Percentiles rank a stretch among this genome's conserved stretches.
These are phyloP conservation scores for Dactylellina cionopaga DNA, from an alignment of 2,329 filamentous ascomycete genomes.

Conservation along the genomic window DNA sequence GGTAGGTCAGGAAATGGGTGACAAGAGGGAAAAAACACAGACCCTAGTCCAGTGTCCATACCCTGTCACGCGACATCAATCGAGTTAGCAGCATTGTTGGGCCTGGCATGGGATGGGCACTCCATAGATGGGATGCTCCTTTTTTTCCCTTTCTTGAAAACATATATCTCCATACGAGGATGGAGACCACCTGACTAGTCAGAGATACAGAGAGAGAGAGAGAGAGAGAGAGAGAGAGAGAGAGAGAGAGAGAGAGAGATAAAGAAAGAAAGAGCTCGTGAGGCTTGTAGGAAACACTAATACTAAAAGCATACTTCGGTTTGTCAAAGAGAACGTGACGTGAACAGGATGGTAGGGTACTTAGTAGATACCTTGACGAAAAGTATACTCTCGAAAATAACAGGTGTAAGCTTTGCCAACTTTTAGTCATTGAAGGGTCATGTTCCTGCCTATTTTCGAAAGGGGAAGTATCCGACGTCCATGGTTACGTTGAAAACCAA, in stretches of 20 bases:
- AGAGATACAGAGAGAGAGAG: too few species aligned
- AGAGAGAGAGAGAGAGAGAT: too few species aligned
- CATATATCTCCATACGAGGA: conserved; percentile 17
- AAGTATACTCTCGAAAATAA: neutral
- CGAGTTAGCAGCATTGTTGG: too few species aligned
- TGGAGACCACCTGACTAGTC: conserved; percentile 41
- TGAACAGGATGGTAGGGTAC: conserved; percentile 13
- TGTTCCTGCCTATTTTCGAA: conserved; percentile 32
- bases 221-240: too few species aligned
- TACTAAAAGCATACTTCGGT: neutral
- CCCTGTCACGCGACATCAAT: conserved; percentile 4
- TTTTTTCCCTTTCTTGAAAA: too few species aligned
- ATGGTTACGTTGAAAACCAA: neutral
- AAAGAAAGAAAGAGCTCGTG: conserved; percentile 20
- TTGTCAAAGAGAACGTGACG: neutral
- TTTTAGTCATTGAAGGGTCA: conserved; percentile 13
- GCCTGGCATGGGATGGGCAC: too few species aligned
- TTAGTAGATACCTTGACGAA: neutral
- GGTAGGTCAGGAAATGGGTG: conserved; percentile 5
- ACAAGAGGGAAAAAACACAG: neutral
- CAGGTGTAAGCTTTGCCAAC: neutral
- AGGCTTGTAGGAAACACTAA: conserved; percentile 10
- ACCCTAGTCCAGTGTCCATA: neutral
- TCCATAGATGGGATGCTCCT: too few species aligned
- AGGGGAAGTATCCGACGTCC: neutral